phyloP scores from a whole-genome alignment of 2,329 filamentous ascomycete species.

The Lachnellula occidentalis region DNA sequence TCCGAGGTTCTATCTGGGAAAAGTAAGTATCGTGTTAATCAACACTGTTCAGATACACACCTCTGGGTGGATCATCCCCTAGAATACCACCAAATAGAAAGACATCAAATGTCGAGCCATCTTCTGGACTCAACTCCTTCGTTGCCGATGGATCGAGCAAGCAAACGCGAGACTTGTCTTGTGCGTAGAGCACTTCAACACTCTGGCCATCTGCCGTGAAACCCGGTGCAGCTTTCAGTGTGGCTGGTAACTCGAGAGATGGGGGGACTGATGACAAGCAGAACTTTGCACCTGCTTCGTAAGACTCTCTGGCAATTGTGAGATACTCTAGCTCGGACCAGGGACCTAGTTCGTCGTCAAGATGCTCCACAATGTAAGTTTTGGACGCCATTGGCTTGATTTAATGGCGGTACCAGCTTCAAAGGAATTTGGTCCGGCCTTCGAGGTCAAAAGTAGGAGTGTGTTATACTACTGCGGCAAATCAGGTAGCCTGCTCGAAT shows the following conservation, averaged over 20 bases:
- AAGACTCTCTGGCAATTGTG: constrained; percentile 77
- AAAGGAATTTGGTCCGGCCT: not conserved
- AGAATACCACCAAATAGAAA: constrained; percentile 92
- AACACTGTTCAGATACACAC: constrained; percentile 41
- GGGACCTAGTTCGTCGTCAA: constrained; percentile 86
- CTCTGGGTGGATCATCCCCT: constrained; percentile 92
- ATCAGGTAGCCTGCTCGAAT: constrained; percentile 15
- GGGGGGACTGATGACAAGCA: constrained; percentile 75
- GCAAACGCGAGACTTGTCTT: constrained; percentile 72
- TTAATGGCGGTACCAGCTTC: not conserved
- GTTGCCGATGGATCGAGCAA: constrained; percentile 81
- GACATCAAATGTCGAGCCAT: constrained; percentile 77
- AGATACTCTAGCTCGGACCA: constrained; percentile 95
- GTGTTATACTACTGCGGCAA: constrained; percentile 7
- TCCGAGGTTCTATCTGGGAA: constrained; percentile 84
- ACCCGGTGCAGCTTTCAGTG: constrained; percentile 49
- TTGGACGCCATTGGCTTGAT: constrained; percentile 44
- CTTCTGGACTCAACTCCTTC: constrained; percentile 75
- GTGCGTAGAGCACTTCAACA: constrained; percentile 75
- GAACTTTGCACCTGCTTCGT: constrained; percentile 61
- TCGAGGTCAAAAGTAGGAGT: not conserved
- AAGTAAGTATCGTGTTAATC: constrained; percentile 7
- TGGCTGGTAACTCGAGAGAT: constrained; percentile 58
- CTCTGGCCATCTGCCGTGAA: constrained; percentile 69
- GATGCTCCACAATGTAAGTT: constrained; percentile 92